These are phyloP conservation scores for Barnettozyma populi DNA, from an alignment of 805 yeast genomes.

Conservation along the genomic window DNA sequence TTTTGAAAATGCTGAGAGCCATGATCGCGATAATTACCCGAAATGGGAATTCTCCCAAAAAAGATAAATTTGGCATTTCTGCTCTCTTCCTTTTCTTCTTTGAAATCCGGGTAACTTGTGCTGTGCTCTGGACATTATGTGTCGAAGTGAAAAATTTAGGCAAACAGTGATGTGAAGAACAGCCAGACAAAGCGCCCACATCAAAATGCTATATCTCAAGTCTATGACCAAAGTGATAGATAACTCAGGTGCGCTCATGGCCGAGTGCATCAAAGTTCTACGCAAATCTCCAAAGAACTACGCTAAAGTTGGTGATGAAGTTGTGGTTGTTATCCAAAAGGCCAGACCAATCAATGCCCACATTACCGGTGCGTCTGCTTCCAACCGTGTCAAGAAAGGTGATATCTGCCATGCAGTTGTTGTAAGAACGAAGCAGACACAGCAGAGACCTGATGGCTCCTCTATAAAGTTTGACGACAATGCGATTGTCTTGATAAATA, in stretches of 20 bases:
- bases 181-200: too few species aligned
- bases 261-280: slow-evolving; percentile 92
- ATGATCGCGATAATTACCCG: neutral
- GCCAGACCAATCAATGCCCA: slow-evolving; percentile 73
- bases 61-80: neutral
- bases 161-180: too few species aligned
- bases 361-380: slow-evolving; percentile 66
- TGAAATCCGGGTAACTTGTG: neutral
- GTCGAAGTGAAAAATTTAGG: neutral
- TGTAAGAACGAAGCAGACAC: slow-evolving; percentile 80
- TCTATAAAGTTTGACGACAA: slow-evolving; percentile 87
- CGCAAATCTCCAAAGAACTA: slow-evolving; percentile 81
- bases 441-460: slow-evolving; percentile 80
- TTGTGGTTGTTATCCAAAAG: slow-evolving; percentile 90
- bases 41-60: neutral
- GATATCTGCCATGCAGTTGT: slow-evolving; percentile 94
- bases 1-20: too few species aligned
- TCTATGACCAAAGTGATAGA: slow-evolving; percentile 86
- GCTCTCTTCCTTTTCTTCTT: too few species aligned
- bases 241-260: slow-evolving; percentile 92
- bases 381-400: slow-evolving; percentile 85
- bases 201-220: slow-evolving; percentile 78
- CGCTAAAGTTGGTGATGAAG: slow-evolving; percentile 85
- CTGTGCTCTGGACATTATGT: neutral
- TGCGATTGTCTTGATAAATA: slow-evolving; percentile 92